Evolutionary conservation across 441 rosid species (phyloP), one percentile per base, ranked within the genome.

Genomic region (Arabidopsis lyrata): DNA sequence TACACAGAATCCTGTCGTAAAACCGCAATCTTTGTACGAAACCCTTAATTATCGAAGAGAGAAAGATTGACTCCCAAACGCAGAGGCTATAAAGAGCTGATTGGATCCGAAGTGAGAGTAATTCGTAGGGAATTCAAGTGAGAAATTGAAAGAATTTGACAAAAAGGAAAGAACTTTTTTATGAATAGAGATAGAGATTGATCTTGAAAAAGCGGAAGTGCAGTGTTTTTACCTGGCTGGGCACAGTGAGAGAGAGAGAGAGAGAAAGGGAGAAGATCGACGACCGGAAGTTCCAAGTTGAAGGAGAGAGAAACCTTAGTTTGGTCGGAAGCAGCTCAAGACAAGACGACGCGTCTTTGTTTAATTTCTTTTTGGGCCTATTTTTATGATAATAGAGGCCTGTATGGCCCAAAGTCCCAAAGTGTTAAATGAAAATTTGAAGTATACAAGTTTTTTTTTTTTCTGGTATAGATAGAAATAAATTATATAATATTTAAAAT

Each of bases 301-400:
- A 57, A 35, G 18, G 67, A 70, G 49, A 73, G 77, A 65, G 49
- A 56, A 48, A 63, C 20, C 18, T 32, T 35, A 38, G 54, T 66
- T 74, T 58, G 54, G 78, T 74, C 73, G 66, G 61, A 45, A 73
- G 24, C 24, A 42, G 32, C 27, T 36, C 31, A 0, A 24, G 72
- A 49, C 54, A 6, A 29, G 56, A 56, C 38, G 50, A 27, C 9
- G 8, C 38, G 66, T 3, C 35, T 31, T 4, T 15, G 24, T 66
- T 29, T 57, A 3, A 9, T 74, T 47, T 5, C 2, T 22, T 11
- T 16, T 45, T 48, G 66, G 72, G 77, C 78, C 49, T 66, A 3
- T 34, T 16, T 36, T 12, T 3, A 45, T 24, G 1, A 73, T 15
- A 11, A 27, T 1, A 13, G 48, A 16, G 52, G 60, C 73, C 77